phyloP scores from a whole-genome alignment of 306 rosid genomes.

The Vachellia pachyceras region DNA sequence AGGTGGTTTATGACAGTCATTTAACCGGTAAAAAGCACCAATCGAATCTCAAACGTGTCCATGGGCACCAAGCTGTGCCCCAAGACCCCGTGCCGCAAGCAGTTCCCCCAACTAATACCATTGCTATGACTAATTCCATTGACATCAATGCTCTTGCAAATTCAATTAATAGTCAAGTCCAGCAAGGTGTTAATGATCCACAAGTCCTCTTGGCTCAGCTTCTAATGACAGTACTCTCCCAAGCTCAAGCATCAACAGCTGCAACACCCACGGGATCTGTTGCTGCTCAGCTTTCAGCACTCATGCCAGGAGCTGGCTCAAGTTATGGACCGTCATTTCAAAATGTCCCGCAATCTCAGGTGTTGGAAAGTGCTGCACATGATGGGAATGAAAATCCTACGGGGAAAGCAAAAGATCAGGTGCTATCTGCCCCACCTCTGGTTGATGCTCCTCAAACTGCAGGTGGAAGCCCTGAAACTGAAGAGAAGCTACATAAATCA shows the following conservation, averaged over 20 bases:
- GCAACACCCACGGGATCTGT: constrained; percentile 29
- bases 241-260: constrained; percentile 47
- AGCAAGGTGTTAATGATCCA: constrained; percentile 69
- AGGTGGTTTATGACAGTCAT: constrained; percentile 73
- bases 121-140: constrained; percentile 15
- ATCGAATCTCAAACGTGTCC: constrained; percentile 55
- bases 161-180: constrained; percentile 54
- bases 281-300: constrained; percentile 34
- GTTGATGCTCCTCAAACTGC: constrained; percentile 31
- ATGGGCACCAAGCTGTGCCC: constrained; percentile 51
- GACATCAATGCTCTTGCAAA: constrained; percentile 35
- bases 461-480: constrained; percentile 37
- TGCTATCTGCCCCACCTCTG: neutral
- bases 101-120: constrained; percentile 55
- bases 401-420: constrained; percentile 30
- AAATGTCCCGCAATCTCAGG: constrained; percentile 22
- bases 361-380: constrained; percentile 7
- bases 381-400: constrained; percentile 22
- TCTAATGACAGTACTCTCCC: constrained; percentile 62
- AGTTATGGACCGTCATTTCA: constrained; percentile 29
- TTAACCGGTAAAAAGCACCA: constrained; percentile 72
- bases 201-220: constrained; percentile 76
- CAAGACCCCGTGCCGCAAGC: constrained; percentile 62
- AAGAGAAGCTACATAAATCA: constrained; percentile 15
- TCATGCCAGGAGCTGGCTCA: constrained; percentile 22